These are phyloP conservation scores for Phialophora tarda DNA, from an alignment of 2,329 filamentous ascomycete species.

Conservation along the genomic window DNA sequence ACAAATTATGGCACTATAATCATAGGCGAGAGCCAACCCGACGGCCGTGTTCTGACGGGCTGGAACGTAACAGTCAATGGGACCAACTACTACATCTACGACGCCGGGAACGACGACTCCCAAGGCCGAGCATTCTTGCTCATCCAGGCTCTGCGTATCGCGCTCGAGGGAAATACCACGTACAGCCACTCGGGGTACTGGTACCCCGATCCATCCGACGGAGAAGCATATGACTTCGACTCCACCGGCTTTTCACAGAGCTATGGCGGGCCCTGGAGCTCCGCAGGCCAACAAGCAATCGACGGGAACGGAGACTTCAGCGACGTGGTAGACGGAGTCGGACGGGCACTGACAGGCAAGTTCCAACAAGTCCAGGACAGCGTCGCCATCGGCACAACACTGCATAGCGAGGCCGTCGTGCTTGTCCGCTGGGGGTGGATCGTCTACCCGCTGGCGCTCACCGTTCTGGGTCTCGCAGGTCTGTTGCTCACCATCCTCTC, in stretches of 20 bases:
- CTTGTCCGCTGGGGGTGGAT: slow-evolving; percentile 28
- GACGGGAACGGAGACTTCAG: slow-evolving; percentile 26
- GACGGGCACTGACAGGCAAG: slow-evolving; percentile 24
- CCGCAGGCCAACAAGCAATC: slow-evolving; percentile 30
- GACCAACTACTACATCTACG: slow-evolving; percentile 44
- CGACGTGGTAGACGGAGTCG: slow-evolving; percentile 19
- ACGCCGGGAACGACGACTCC: slow-evolving; percentile 16
- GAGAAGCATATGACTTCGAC: slow-evolving; percentile 17
- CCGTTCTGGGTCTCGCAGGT: slow-evolving; percentile 15
- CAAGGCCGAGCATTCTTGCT: slow-evolving; percentile 24
- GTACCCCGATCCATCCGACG: slow-evolving; percentile 18
- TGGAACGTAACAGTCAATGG: slow-evolving; percentile 40
- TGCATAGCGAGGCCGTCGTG: slow-evolving; percentile 14
- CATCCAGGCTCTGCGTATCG: slow-evolving; percentile 26
- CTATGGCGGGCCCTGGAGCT: slow-evolving; percentile 19
- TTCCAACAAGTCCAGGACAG: slow-evolving; percentile 24
- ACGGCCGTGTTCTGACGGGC: slow-evolving; percentile 16
- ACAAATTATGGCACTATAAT: slow-evolving; percentile 22
- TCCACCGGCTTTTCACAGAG: slow-evolving; percentile 18
- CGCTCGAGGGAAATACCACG: slow-evolving; percentile 29
- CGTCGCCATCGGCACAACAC: slow-evolving; percentile 19
- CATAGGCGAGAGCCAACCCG: slow-evolving; percentile 11
- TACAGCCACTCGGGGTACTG: slow-evolving; percentile 26
- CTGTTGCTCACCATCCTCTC: slow-evolving; percentile 21
- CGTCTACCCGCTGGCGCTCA: slow-evolving; percentile 21